A percentile compares a stretch with the other conserved stretches of the same genome.
These are phyloP conservation scores for Boeremia exigua DNA, from an alignment of 2,329 filamentous ascomycete genomes.

Conservation along the genomic window DNA sequence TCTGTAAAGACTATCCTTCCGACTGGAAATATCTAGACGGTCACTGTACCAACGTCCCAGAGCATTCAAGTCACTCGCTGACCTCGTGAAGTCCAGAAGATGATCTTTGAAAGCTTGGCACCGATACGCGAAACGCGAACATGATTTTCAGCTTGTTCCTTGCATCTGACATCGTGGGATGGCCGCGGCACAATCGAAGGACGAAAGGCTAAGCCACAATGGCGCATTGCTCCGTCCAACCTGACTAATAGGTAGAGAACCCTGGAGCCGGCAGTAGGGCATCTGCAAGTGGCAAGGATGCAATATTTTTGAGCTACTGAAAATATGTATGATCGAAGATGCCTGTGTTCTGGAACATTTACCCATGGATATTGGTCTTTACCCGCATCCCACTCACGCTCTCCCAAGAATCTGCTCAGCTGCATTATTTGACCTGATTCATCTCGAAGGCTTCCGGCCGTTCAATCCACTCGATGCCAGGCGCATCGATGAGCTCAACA, in stretches of 20 bases:
- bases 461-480: neutral
- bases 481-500: slow-evolving; percentile 17
- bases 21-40: too few relatives aligned
- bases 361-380: too few relatives aligned
- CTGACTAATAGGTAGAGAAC: neutral
- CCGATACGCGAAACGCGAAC: slow-evolving; percentile 2
- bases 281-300: neutral
- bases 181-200: neutral
- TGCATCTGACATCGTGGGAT: neutral
- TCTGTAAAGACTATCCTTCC: too few relatives aligned
- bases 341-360: too few relatives aligned
- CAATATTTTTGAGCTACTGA: neutral
- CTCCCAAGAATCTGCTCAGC: neutral
- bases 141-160: neutral
- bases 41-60: too few relatives aligned
- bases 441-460: neutral
- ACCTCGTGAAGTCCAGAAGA: neutral
- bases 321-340: too few relatives aligned
- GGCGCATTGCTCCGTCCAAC: neutral
- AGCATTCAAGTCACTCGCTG: too few relatives aligned
- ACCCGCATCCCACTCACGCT: neutral
- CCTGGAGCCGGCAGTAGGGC: slow-evolving; percentile 1
- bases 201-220: slow-evolving; percentile 1
- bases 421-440: neutral
- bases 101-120: neutral